Percentiles rank a stretch among this genome's conserved stretches.
phyloP scores from a whole-genome alignment of 179 eudicot species.

The Spergularia azorica region DNA sequence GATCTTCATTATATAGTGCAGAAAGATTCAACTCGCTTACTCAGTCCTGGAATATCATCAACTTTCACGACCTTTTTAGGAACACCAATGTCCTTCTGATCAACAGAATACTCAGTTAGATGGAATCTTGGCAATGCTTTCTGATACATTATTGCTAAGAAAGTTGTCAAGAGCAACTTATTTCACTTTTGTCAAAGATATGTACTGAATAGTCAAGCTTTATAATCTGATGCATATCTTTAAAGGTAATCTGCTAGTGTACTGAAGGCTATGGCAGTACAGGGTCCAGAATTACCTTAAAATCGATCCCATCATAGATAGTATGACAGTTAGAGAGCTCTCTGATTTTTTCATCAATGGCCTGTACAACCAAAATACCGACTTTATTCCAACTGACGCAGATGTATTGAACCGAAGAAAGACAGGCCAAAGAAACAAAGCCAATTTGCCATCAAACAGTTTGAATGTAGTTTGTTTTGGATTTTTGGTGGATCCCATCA shows the following conservation, averaged over 20 bases:
- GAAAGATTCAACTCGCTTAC: slow-evolving; percentile 49
- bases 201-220: not conserved
- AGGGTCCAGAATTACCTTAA: slow-evolving; percentile 56
- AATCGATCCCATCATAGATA: slow-evolving; percentile 71
- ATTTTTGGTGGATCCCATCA: no score
- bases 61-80: slow-evolving; percentile 68
- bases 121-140: slow-evolving; percentile 4
- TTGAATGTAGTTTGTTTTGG: no score
- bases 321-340: slow-evolving; percentile 93
- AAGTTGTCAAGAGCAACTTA: not conserved
- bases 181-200: not conserved
- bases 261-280: slow-evolving; percentile 8
- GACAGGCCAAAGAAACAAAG: not conserved
- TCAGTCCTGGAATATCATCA: slow-evolving; percentile 90
- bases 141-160: not conserved
- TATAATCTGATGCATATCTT: not conserved
- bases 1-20: slow-evolving; percentile 1
- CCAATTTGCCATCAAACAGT: not conserved
- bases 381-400: not conserved
- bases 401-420: slow-evolving; percentile 13
- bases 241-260: not conserved
- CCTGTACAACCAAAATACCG: slow-evolving; percentile 46
- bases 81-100: slow-evolving; percentile 84
- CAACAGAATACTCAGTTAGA: slow-evolving; percentile 28
- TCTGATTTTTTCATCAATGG: slow-evolving; percentile 92